phyloP scores from a whole-genome alignment of 108 stramenopile genomes.

The Epipyxis sp. region DNA sequence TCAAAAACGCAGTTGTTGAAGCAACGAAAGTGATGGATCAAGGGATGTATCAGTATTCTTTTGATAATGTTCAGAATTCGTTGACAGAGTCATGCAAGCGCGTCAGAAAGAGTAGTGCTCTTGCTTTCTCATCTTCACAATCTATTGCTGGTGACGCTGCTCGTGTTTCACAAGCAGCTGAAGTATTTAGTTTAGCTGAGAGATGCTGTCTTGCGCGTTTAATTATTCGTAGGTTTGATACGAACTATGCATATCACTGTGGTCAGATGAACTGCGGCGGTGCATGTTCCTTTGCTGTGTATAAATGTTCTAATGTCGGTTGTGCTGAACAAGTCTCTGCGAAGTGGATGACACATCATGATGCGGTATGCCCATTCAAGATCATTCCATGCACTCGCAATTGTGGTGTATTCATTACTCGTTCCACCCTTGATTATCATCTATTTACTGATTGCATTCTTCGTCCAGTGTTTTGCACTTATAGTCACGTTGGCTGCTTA shows the following conservation, averaged over 20 bases:
- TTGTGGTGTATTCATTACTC: not conserved
- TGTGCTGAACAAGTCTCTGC: not conserved
- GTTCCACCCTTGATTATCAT: not conserved
- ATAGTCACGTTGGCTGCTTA: not conserved
- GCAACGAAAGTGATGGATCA: too few species aligned
- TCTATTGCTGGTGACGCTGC: not conserved
- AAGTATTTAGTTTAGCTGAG: not conserved
- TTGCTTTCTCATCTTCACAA: not conserved
- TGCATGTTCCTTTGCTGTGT: slow-evolving; percentile 6
- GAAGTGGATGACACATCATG: not conserved
- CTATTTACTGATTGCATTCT: not conserved
- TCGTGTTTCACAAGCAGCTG: not conserved
- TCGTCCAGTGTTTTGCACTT: not conserved
- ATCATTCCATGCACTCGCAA: not conserved
- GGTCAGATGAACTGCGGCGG: not conserved
- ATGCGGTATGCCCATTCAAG: slow-evolving; percentile 3
- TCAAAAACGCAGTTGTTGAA: slow-evolving; percentile 1
- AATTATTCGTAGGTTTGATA: not conserved
- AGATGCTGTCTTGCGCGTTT: not conserved
- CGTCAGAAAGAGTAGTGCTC: not conserved
- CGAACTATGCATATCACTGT: not conserved
- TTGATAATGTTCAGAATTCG: too few species aligned
- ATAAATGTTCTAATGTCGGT: not conserved
- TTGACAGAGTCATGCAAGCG: not conserved
- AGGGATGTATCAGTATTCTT: too few species aligned